These are phyloP conservation scores for Paramecium caudatum DNA, from an alignment of 73 alveolate species.

Conservation along the genomic window DNA sequence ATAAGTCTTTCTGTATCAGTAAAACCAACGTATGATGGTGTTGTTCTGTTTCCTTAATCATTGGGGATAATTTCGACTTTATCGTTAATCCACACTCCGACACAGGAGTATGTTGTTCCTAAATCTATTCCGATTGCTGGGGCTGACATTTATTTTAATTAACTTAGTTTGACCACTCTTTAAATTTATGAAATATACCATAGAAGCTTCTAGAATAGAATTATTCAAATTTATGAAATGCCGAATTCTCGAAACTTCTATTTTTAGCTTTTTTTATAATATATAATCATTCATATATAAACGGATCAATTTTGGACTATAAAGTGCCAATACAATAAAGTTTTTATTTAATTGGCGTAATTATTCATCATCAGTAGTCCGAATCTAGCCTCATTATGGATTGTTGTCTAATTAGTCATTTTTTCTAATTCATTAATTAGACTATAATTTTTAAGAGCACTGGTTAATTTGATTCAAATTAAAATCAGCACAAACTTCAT, in stretches of 20 bases:
- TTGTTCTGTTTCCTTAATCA: slow-evolving; percentile 88
- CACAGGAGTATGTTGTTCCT: slow-evolving; percentile 94
- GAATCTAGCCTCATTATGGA: too few species aligned
- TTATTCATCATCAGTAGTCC: too few species aligned
- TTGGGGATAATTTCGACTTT: slow-evolving; percentile 88
- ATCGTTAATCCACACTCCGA: slow-evolving; percentile 84
- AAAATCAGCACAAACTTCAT: too few species aligned
- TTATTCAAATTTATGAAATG: not conserved
- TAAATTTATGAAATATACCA: not conserved
- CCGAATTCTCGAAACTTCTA: not conserved
- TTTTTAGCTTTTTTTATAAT: too few species aligned
- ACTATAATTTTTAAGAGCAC: too few species aligned
- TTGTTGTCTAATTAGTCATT: too few species aligned
- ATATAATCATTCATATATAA: too few species aligned
- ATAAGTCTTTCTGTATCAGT: slow-evolving; percentile 85
- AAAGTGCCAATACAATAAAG: too few species aligned
- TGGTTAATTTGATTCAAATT: too few species aligned
- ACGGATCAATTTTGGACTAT: too few species aligned
- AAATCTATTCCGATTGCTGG: slow-evolving; percentile 88
- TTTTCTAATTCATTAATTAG: too few species aligned
- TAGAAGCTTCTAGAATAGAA: not conserved
- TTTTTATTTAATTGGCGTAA: too few species aligned
- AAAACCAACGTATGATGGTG: slow-evolving; percentile 95
- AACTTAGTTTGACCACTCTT: not conserved
- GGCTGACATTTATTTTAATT: not conserved